A percentile compares a stretch with the other conserved stretches of the same genome.
These are phyloP conservation scores for Conringia planisiliqua DNA, from an alignment of 345 rosid species.

Conservation along the genomic window DNA sequence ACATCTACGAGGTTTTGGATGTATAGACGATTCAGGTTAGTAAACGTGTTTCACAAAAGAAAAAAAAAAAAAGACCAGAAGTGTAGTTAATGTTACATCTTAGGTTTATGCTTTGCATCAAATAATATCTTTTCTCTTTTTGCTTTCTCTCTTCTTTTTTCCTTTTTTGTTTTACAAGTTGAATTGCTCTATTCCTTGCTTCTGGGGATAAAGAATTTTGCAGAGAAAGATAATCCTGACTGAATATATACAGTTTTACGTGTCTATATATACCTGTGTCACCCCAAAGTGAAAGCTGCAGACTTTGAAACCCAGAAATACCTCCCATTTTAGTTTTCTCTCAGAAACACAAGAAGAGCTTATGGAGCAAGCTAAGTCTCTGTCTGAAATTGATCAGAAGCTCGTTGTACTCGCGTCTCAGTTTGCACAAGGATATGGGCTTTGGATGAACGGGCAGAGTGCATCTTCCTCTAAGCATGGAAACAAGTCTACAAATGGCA, in stretches of 20 bases:
- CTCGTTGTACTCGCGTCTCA: rapidly evolving
- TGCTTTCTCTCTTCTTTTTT: background rate
- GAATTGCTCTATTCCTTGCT: constrained; percentile 24
- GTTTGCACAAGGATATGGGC: background rate
- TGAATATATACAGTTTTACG: background rate
- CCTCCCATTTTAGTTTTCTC: background rate
- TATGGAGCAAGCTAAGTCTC: background rate
- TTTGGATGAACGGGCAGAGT: background rate
- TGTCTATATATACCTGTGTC: background rate
- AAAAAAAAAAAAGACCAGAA: background rate
- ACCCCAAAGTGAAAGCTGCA: constrained; percentile 2
- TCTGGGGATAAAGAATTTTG: background rate
- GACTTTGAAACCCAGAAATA: background rate
- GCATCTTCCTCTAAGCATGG: constrained; percentile 21
- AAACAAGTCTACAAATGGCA: background rate
- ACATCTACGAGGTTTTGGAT: background rate
- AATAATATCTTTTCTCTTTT: background rate
- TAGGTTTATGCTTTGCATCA: constrained; percentile 27
- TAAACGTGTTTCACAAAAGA: constrained; percentile 6
- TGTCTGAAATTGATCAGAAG: background rate
- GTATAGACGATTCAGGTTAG: background rate
- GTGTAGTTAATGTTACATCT: constrained; percentile 15
- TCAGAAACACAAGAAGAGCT: constrained; percentile 1
- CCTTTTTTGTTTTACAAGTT: background rate
- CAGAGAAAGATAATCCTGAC: background rate